Evolutionary conservation across 2,329 filamentous ascomycete species (phyloP).

Genomic region (Hirsutella minnesotensis): DNA sequence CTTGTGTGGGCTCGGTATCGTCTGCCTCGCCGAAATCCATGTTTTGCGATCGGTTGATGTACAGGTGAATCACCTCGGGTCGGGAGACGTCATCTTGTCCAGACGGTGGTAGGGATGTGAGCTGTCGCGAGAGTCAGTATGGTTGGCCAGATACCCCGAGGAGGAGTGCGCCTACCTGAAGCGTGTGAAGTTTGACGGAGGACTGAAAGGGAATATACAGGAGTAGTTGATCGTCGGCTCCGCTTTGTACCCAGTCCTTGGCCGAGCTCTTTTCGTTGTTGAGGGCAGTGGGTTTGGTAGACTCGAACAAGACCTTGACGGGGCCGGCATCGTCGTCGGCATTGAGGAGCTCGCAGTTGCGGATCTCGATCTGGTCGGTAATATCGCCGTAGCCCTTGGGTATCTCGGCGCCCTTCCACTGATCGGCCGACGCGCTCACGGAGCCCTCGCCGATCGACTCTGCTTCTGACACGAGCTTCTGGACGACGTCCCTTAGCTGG

Average conservation of each 20-base stretch:
- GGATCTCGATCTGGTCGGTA: slow-evolving; percentile 67
- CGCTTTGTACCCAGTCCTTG: slow-evolving; percentile 88
- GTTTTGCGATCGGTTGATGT: slow-evolving; percentile 78
- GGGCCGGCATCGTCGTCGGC: slow-evolving; percentile 64
- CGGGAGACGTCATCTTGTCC: slow-evolving; percentile 68
- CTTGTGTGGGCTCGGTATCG: slow-evolving; percentile 69
- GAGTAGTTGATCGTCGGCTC: slow-evolving; percentile 94
- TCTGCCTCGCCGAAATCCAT: slow-evolving; percentile 94
- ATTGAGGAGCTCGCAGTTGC: slow-evolving; percentile 79
- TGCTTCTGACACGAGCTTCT: slow-evolving; percentile 59
- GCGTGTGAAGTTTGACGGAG: slow-evolving; percentile 77
- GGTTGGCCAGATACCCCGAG: neutral
- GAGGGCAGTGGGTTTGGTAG: slow-evolving; percentile 52
- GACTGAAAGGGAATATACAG: slow-evolving; percentile 84
- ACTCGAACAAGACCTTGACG: slow-evolving; percentile 64
- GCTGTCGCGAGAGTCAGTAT: slow-evolving; percentile 36
- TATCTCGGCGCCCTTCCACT: slow-evolving; percentile 64
- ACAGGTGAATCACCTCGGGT: slow-evolving; percentile 74
- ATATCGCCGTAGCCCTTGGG: slow-evolving; percentile 77
- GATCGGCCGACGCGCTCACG: slow-evolving; percentile 24
- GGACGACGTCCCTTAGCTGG: slow-evolving; percentile 58
- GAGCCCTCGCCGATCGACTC: slow-evolving; percentile 34
- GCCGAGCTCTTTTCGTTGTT: slow-evolving; percentile 38
- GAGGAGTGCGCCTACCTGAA: slow-evolving; percentile 37
- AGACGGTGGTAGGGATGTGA: slow-evolving; percentile 67